Base-by-base conservation (phyloP, 139 green algal species). In the Zygnema circumcarinatum region DNA sequence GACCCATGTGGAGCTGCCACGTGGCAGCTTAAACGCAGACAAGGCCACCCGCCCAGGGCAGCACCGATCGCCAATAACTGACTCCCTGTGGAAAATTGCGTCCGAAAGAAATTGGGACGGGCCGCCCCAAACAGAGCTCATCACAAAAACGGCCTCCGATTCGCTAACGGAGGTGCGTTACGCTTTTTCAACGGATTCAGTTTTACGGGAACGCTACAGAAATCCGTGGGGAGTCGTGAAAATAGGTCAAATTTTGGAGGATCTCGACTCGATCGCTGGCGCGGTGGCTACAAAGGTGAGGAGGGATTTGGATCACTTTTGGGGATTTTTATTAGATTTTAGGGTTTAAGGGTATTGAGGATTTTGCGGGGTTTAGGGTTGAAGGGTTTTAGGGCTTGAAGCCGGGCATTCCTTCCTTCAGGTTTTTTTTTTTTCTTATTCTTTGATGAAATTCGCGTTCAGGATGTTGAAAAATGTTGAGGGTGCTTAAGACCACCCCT, bases 201-300 rank as follows among this genome's bases (percentile, higher is more conserved):
- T 79, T 0, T 87, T 84, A 20, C 25, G 32, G 20, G 20, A 81
- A 76, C 91, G 95, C 91, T 97, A 96, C 89, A 76, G 92, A 7
- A 96, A 95, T 38, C 95, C 95, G 1, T 97, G 94, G 94, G 91
- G 90, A 21, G 76, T 79, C 35, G 89, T 96, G 32, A 86, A 95
- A 22, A 90, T 98, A 21, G 95, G 95, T 0, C 84, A 93, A 7
- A 53, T 98, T 31, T 89, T 98, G 39, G 95, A 98, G 82, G 95
- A 98, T 79, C 85, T 98, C 41, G 95, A 98, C 84, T 93, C 85
- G 0, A 81, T 98, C 47, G 94, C 95, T 0, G 95, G 94, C 31
- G 96, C 92, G 86, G 92, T 96, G 1, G 95, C 95, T 1, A 96
- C 38, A 21, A 82, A 74, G 72, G 72, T 79, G 72, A 20, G 21